phyloP scores from a whole-genome alignment of 495 filamentous ascomycete genomes.

The Tuber indicum region DNA sequence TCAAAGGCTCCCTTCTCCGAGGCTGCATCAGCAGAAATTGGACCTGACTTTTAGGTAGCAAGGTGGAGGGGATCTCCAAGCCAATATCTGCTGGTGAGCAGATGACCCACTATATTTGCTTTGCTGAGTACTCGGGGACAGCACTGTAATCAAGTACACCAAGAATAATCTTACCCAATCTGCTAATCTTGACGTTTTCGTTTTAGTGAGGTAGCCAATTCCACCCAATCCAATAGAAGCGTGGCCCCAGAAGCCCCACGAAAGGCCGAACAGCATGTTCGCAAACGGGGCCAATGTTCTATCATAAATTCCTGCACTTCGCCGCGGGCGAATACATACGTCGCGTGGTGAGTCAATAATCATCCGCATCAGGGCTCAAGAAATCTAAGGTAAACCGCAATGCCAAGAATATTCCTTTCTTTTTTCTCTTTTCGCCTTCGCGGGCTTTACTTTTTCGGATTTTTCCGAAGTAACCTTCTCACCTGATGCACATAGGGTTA shows the following conservation, averaged over 20 bases:
- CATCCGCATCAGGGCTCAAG: background rate
- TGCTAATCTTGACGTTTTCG: background rate
- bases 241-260: background rate
- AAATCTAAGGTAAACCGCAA: background rate
- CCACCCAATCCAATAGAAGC: background rate
- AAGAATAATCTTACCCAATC: background rate
- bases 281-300: background rate
- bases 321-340: background rate
- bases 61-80: background rate
- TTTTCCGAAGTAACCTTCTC: background rate
- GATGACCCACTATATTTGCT: background rate
- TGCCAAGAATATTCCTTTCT: background rate
- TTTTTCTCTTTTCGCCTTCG: background rate
- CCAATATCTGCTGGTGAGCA: background rate
- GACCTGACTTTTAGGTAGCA: background rate
- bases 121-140: background rate
- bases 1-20: background rate
- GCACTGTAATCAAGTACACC: background rate
- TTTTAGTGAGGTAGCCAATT: background rate
- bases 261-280: background rate
- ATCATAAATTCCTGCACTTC: background rate
- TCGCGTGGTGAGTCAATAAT: background rate
- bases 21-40: background rate
- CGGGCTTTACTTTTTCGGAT: background rate
- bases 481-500: background rate